Conservation (phyloP, 495 filamentous ascomycete species). For the Copromyces sp. region DNA sequence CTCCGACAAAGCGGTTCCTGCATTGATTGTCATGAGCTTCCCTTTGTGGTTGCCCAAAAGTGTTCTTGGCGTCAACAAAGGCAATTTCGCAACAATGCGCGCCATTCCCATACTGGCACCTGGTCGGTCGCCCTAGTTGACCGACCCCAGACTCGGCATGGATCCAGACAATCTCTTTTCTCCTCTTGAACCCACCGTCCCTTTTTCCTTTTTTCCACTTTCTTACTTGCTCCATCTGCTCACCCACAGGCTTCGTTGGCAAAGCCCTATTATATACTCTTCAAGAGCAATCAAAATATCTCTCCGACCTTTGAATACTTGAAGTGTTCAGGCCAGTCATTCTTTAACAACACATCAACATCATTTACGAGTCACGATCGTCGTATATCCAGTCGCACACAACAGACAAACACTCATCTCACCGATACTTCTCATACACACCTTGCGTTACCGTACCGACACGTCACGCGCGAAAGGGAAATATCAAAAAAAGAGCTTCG, state of each 20-base stretch:
- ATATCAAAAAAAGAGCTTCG: not conserved
- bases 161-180: not conserved
- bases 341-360: conserved; percentile 11
- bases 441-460: not conserved
- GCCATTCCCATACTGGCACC: not conserved
- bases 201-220: conserved; percentile 2
- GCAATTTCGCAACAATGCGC: not conserved
- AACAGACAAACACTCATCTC: conserved; percentile 21
- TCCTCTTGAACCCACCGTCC: conserved; percentile 1
- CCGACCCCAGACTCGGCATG: not conserved
- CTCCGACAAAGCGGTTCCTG: not conserved
- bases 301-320: conserved; percentile 26
- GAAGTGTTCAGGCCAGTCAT: conserved; percentile 32
- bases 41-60: not conserved
- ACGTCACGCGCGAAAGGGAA: not conserved
- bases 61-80: not conserved
- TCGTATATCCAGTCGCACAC: conserved; percentile 3
- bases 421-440: conserved; percentile 7
- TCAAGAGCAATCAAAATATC: conserved; percentile 8
- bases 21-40: not conserved
- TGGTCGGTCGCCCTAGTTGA: not conserved
- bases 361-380: not conserved
- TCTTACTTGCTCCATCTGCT: conserved; percentile 8
- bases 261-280: conserved; percentile 35
- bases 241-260: conserved; percentile 45